Evolutionary conservation across 2,329 filamentous ascomycete species (phyloP).

Genomic region (Sarocladiaceae sp.): DNA sequence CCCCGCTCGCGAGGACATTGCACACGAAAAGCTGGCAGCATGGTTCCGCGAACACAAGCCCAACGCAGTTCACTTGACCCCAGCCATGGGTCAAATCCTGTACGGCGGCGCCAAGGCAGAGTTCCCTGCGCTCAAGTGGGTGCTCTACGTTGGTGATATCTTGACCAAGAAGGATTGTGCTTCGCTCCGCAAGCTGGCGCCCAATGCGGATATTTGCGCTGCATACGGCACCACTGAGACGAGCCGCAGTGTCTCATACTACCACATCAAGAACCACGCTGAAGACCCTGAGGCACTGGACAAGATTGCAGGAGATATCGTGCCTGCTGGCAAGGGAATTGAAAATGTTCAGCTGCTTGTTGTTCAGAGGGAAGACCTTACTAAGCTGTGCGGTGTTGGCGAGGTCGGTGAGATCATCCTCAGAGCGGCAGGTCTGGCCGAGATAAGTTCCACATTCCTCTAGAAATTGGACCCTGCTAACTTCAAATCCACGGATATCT

Average conservation of each 20-base stretch:
- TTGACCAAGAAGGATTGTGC: constrained; percentile 85
- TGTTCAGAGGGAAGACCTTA: constrained; percentile 64
- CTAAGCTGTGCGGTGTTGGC: constrained; percentile 70
- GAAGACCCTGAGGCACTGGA: constrained; percentile 52
- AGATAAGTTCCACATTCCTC: constrained; percentile 28
- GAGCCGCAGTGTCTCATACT: constrained; percentile 65
- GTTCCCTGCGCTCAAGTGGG: constrained; percentile 72
- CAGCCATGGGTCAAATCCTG: constrained; percentile 52
- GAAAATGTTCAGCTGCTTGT: constrained; percentile 83
- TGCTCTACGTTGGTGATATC: constrained; percentile 91
- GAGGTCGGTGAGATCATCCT: constrained; percentile 84
- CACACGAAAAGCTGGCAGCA: constrained; percentile 78
- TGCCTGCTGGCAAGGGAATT: constrained; percentile 85
- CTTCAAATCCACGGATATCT: constrained; percentile 55
- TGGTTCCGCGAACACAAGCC: constrained; percentile 77
- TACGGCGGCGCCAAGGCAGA: constrained; percentile 76
- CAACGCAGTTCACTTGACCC: constrained; percentile 78
- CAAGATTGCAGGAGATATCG: constrained; percentile 57
- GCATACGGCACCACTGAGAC: constrained; percentile 22
- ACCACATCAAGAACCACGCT: constrained; percentile 64
- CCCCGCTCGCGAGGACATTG: constrained; percentile 70
- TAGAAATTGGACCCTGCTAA: background rate
- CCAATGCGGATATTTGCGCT: constrained; percentile 19
- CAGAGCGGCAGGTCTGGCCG: constrained; percentile 76
- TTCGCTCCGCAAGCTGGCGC: constrained; percentile 69